Evolutionary conservation across 176 grass and related monocot species (phyloP), one percentile per base, ranked within the genome.

Genomic region (Lolium rigidum): DNA sequence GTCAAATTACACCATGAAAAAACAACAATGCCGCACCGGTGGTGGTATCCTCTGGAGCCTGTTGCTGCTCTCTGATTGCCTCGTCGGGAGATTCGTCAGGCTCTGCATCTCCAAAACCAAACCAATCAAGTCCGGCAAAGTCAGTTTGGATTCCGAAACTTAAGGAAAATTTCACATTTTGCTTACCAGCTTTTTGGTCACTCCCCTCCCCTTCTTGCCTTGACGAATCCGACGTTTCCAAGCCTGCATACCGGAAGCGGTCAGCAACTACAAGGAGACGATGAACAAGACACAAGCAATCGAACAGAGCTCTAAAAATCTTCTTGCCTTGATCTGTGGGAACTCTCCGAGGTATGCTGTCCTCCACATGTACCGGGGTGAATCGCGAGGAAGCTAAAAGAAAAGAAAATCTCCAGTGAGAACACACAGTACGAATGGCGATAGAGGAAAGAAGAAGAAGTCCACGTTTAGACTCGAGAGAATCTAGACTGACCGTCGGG

Each of bases 331-430:
- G 74, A 84, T 79, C 81, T 60, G 67, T 18, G 76, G 69, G 59
- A 12, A n/a, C 25, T 15, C 74, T 26, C 67, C 25, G 38, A 18
- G 46, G 37, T 18, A 37, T 73, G 79, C 65, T 79, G 72, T 64
- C 44, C 24, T 58, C 82, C 50, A 69, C 77, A 50, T 70, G 39
- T 15, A 75, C 88, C 41, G 79, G 21, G 44, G 73, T 47, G 35
- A 87, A 87, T 35, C 79, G 85, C 58, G 85, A 84, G 37, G 84
- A 74, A 37, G 85, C 89, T 87, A 58, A 9, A n/a, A 58, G 1
- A 1, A 62, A 86, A 68, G 1, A 1, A 62, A 86, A 68, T 77
- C n/a, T 66, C 18, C 25, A 21, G 41, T 80, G 67, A 90, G 85
- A 73, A 2, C 24, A 49, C 18, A 35, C n/a, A 2, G 20, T 7